A percentile compares a stretch with the other conserved stretches of the same genome.
These are phyloP conservation scores for Tricholoma terreum DNA, from an alignment of 768 basidiomycete genomes.

Conservation along the genomic window DNA sequence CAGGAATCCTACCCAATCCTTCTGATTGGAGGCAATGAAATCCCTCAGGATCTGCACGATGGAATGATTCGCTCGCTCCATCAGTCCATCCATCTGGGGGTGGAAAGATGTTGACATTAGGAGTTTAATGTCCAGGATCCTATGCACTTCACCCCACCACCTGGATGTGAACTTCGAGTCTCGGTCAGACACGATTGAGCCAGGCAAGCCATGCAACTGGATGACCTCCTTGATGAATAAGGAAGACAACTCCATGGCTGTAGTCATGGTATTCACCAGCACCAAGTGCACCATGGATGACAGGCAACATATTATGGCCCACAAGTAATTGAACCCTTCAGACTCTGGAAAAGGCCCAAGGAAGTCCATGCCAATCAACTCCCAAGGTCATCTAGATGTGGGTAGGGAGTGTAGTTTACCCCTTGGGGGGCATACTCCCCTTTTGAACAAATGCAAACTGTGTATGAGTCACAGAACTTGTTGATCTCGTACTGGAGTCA, in stretches of 20 bases:
- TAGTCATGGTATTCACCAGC: background rate
- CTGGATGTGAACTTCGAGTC: too few relatives aligned
- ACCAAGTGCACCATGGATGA: background rate
- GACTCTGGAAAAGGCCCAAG: background rate
- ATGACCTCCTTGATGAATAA: background rate
- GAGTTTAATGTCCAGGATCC: background rate
- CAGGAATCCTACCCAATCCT: slow-evolving; percentile 2
- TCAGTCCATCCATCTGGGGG: too few relatives aligned
- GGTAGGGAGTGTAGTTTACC: background rate
- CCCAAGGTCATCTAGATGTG: background rate
- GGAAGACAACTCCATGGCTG: background rate
- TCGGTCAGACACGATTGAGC: too few relatives aligned
- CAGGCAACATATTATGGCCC: background rate
- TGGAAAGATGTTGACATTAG: too few relatives aligned
- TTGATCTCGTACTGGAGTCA: too few relatives aligned
- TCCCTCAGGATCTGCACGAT: slow-evolving; percentile 28
- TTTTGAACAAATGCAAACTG: background rate
- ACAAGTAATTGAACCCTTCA: background rate
- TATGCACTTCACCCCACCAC: too few relatives aligned
- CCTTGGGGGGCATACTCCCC: background rate
- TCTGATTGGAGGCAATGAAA: background rate
- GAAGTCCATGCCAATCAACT: slow-evolving; percentile 2
- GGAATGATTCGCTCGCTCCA: too few relatives aligned
- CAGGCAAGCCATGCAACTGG: background rate
- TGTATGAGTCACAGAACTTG: background rate